Evolutionary conservation across 257 asterid genomes (phyloP), one percentile per base, ranked within the genome.

Genomic region (Handroanthus guayacan): DNA sequence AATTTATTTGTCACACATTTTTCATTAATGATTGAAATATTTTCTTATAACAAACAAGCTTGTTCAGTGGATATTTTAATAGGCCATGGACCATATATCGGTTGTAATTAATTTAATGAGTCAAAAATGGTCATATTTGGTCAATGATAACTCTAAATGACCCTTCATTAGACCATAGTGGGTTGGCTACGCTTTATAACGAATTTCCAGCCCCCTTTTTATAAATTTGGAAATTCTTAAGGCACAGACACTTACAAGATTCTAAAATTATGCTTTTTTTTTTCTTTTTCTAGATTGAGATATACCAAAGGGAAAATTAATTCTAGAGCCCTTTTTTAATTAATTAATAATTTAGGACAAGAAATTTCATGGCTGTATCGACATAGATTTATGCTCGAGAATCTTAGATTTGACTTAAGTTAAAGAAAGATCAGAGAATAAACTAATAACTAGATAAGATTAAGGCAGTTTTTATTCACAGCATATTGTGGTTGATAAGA

Each of bases 401-500:
- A 81, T 77, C 72, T 66, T 63, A 25, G 68, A 36, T 48, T 55
- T 64, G 78, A 70, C 75, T 75, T 31, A 6, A 20, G 67, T 71
- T 25, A 75, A 56, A 41, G 17, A 41, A 36, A 63, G 31, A 25
- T 45, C 6, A 20, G 44, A 74, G 74, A 75, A 80, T 74, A 74
- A 61, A 51, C 13, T 51, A 58, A 67, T 60, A 25, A 58, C 9
- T 9, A 52, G 81, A 81, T 81, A 66, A 81, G 74, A 78, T 77
- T 13, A 55, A 10, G 80, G 47, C 71, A 62, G 76, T 63, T 78
- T 58, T 38, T 69, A 75, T 78, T 63, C 72, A 65, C 54, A 45
- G 82, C 63, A 70, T 70, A 74, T 55, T 54, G 70, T 64, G 31
- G 70, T 69, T 37, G 83, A 78, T 76, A 78, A 82, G 69, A 78